Conservation (phyloP, 78 protist genomes). For the Speleostelium caveatum region DNA sequence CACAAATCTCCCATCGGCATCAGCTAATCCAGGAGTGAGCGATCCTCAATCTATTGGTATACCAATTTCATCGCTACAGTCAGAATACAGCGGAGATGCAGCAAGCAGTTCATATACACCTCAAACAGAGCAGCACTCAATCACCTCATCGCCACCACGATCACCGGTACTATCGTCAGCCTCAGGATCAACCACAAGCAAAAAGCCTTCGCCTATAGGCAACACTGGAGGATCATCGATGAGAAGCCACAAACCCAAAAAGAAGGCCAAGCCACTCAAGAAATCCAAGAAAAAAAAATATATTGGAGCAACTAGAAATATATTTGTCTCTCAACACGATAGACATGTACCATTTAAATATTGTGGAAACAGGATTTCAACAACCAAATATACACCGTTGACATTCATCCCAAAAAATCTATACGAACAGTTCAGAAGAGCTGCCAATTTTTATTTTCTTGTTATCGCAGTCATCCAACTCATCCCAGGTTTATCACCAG, state of each 20-base stretch:
- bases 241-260: conserved; percentile 54
- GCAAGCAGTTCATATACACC: not conserved
- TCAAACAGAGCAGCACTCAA: not conserved
- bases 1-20: conserved; percentile 14
- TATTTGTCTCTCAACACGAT: conserved; percentile 38
- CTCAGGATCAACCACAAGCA: not conserved
- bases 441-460: conserved; percentile 91
- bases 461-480: conserved; percentile 85
- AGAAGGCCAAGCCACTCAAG: conserved; percentile 57
- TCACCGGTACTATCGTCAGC: conserved; percentile 1
- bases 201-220: not conserved
- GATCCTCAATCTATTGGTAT: not conserved
- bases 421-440: conserved; percentile 85
- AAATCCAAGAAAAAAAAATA: conserved; percentile 58
- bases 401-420: conserved; percentile 84
- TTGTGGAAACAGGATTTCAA: conserved; percentile 47
- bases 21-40: not conserved
- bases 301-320: conserved; percentile 36
- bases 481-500: conserved; percentile 84
- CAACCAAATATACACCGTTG: conserved; percentile 80
- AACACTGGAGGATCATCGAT: conserved; percentile 22
- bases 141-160: not conserved
- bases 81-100: not conserved
- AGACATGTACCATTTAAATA: conserved; percentile 27
- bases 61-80: not conserved